A percentile compares a stretch with the other conserved stretches of the same genome.
Evolutionary conservation across 2,329 filamentous ascomycete species (phyloP).

Genomic region (Lecanicillium sp.): DNA sequence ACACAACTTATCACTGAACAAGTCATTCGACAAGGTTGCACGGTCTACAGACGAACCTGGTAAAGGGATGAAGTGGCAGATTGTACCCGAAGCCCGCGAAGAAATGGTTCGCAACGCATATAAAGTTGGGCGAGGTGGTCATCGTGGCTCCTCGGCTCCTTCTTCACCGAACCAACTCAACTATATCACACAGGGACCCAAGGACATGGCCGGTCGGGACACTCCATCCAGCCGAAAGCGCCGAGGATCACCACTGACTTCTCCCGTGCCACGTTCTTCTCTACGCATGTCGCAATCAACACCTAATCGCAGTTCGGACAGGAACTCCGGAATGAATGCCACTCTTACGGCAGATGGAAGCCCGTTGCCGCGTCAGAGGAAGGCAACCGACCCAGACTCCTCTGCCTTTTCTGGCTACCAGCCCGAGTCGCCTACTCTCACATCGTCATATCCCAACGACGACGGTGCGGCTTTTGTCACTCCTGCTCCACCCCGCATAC

Average conservation of each 20-base stretch:
- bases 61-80: slow-evolving; percentile 99
- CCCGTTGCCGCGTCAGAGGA: slow-evolving; percentile 50
- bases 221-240: slow-evolving; percentile 46
- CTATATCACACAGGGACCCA: slow-evolving; percentile 51
- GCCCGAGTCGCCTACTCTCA: slow-evolving; percentile 51
- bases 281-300: slow-evolving; percentile 46
- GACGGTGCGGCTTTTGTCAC: slow-evolving; percentile 57
- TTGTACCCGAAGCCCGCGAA: slow-evolving; percentile 73
- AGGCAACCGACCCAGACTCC: slow-evolving; percentile 31
- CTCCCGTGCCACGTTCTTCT: slow-evolving; percentile 45
- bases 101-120: slow-evolving; percentile 74
- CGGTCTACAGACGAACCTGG: slow-evolving; percentile 90
- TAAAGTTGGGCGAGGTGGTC: slow-evolving; percentile 53
- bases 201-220: slow-evolving; percentile 45
- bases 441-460: slow-evolving; percentile 54
- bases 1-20: slow-evolving; percentile 92
- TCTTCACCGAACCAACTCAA: slow-evolving; percentile 57
- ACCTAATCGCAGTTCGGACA: slow-evolving; percentile 42
- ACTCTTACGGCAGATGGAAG: slow-evolving; percentile 47
- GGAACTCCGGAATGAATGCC: slow-evolving; percentile 25
- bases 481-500: slow-evolving; percentile 63
- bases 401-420: slow-evolving; percentile 41
- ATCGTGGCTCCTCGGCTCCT: slow-evolving; percentile 60
- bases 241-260: slow-evolving; percentile 45
- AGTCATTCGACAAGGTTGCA: slow-evolving; percentile 88